A percentile compares a stretch with the other conserved stretches of the same genome.
Conservation (phyloP, 495 filamentous ascomycete genomes). For the Margaritispora aquatica region DNA sequence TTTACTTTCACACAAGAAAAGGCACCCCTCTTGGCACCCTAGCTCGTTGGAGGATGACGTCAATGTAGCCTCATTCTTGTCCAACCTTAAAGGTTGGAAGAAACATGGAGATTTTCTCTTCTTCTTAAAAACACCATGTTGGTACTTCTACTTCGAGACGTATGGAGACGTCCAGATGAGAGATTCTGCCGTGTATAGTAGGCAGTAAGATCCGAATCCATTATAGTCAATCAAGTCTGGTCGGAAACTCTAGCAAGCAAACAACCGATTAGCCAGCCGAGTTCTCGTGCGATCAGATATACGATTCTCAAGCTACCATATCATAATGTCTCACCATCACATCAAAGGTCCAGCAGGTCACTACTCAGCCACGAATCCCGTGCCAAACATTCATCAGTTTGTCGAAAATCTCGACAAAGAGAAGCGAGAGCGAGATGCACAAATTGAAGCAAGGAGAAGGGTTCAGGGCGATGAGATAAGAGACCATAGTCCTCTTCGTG, state of each 20-base stretch:
- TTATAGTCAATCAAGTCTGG: too few relatives aligned
- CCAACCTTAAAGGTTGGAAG: neutral
- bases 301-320: too few relatives aligned
- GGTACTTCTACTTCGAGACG: too few relatives aligned
- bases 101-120: neutral
- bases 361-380: slow-evolving; percentile 65
- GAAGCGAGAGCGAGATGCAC: slow-evolving; percentile 66
- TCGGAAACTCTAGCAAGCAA: too few relatives aligned
- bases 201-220: too few relatives aligned
- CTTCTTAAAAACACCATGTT: too few relatives aligned
- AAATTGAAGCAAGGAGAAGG: slow-evolving; percentile 50
- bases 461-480: slow-evolving; percentile 33
- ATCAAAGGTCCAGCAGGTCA: slow-evolving; percentile 32
- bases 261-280: neutral
- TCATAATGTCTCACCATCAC: slow-evolving; percentile 17
- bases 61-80: neutral
- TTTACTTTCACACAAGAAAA: neutral
- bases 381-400: slow-evolving; percentile 85
- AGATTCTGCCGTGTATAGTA: too few relatives aligned
- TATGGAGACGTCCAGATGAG: too few relatives aligned
- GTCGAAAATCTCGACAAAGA: slow-evolving; percentile 69
- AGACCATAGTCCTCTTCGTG: slow-evolving; percentile 34
- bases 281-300: neutral
- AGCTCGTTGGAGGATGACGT: neutral
- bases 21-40: neutral